These are phyloP conservation scores for Fusarium haematococcum DNA, from an alignment of 2,329 filamentous ascomycete genomes.

Conservation along the genomic window DNA sequence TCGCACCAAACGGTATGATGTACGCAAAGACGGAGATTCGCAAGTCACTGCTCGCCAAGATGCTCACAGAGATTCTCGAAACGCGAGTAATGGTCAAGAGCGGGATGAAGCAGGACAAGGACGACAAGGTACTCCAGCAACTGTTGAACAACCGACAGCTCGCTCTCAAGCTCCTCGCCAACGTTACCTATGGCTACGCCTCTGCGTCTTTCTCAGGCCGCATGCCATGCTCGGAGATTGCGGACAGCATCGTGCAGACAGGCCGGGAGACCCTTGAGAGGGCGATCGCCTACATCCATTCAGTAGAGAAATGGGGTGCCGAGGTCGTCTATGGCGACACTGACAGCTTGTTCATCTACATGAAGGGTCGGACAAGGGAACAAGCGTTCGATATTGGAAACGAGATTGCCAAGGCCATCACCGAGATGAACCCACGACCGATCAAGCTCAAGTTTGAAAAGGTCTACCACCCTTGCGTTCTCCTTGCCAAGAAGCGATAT, in stretches of 20 bases:
- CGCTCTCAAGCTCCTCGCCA: slow-evolving; percentile 95
- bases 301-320: slow-evolving; percentile 86
- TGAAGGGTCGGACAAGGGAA: slow-evolving; percentile 87
- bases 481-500: slow-evolving; percentile 97
- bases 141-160: slow-evolving; percentile 94
- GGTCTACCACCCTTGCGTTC: slow-evolving; percentile 93
- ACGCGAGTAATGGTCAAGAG: slow-evolving; percentile 98
- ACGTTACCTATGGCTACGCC: slow-evolving; percentile 98
- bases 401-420: slow-evolving; percentile 90
- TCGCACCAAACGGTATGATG: slow-evolving; percentile 97
- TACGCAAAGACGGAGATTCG: slow-evolving; percentile 87
- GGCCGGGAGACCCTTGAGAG: slow-evolving; percentile 94
- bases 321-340: slow-evolving; percentile 99
- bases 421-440: slow-evolving; percentile 88
- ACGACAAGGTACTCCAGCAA: slow-evolving; percentile 86
- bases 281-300: slow-evolving; percentile 92
- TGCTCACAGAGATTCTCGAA: slow-evolving; percentile 95
- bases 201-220: slow-evolving; percentile 96
- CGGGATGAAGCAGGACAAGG: slow-evolving; percentile 93
- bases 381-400: slow-evolving; percentile 93
- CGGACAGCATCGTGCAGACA: slow-evolving; percentile 97
- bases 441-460: slow-evolving; percentile 99
- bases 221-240: slow-evolving; percentile 98
- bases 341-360: slow-evolving; percentile 90
- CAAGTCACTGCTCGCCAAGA: slow-evolving; percentile 92